These are phyloP conservation scores for Phlyctochytrium planicorne DNA, from an alignment of 192 early-diverging fungal genomes.

Conservation along the genomic window DNA sequence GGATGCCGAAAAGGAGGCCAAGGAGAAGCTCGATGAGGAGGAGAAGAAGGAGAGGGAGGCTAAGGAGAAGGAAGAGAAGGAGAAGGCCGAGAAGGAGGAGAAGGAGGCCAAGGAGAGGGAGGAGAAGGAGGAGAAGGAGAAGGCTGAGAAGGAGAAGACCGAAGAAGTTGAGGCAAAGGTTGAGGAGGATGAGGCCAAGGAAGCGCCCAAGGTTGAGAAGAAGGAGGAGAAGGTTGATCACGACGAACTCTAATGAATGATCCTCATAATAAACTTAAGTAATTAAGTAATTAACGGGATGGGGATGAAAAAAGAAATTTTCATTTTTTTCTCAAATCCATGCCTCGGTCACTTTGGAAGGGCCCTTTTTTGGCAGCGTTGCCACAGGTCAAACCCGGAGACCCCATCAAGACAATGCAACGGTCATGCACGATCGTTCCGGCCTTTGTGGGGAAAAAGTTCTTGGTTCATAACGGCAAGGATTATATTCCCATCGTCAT, in stretches of 20 bases:
- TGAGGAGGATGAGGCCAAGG: constrained; percentile 11
- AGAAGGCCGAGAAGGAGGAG: constrained; percentile 15
- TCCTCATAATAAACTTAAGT: too few species aligned
- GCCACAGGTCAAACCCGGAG: constrained; percentile 19
- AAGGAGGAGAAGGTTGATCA: constrained; percentile 34
- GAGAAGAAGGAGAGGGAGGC: not conserved
- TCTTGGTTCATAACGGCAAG: constrained; percentile 94
- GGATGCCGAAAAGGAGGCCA: constrained; percentile 33
- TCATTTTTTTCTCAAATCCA: not conserved
- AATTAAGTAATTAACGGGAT: too few species aligned
- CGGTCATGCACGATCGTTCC: constrained; percentile 88
- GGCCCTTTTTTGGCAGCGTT: constrained; percentile 48
- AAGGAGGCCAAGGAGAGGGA: constrained; percentile 12
- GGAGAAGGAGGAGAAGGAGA: constrained; percentile 19
- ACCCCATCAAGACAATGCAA: constrained; percentile 61
- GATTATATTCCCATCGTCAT: constrained; percentile 78
- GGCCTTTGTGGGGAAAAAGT: constrained; percentile 82
- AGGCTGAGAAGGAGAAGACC: constrained; percentile 11
- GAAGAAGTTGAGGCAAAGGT: constrained; percentile 22
- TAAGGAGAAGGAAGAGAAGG: constrained; percentile 17
- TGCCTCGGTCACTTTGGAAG: constrained; percentile 42
- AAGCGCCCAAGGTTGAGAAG: constrained; percentile 15
- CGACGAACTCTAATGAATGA: constrained; percentile 39
- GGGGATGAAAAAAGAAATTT: too few species aligned
- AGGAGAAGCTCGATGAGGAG: constrained; percentile 14